A percentile compares a stretch with the other conserved stretches of the same genome.
Conservation (phyloP, 2,329 filamentous ascomycete species). For the Cordyceps farinosa region DNA sequence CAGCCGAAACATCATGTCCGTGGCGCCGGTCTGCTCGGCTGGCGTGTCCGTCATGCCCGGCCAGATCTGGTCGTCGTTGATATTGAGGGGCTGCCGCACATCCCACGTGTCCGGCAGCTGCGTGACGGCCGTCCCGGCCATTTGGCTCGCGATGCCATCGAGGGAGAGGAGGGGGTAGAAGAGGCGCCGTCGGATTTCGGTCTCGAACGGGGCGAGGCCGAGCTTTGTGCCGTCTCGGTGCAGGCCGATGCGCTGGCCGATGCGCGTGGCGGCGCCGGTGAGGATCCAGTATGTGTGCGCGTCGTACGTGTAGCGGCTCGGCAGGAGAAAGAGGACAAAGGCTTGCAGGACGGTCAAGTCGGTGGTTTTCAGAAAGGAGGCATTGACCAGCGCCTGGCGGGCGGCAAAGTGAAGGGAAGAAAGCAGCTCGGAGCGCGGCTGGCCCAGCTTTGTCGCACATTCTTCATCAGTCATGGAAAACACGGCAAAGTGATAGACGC, state of each 20-base stretch:
- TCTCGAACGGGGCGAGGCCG: constrained; percentile 58
- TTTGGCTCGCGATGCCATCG: constrained; percentile 53
- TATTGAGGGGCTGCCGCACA: constrained; percentile 52
- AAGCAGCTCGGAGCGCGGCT: constrained; percentile 33
- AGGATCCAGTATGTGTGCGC: constrained; percentile 58
- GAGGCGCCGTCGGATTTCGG: constrained; percentile 62
- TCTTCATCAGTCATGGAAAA: constrained; percentile 40
- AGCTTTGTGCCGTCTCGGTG: constrained; percentile 58
- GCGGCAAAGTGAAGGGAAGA: constrained; percentile 39
- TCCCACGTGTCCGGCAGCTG: constrained; percentile 50
- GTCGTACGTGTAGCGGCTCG: constrained; percentile 40
- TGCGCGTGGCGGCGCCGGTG: constrained; percentile 57
- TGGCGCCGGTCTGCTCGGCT: constrained; percentile 51
- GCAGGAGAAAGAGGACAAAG: constrained; percentile 44
- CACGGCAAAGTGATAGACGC: constrained; percentile 39
- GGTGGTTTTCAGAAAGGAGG: constrained; percentile 47
- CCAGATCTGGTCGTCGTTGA: constrained; percentile 57
- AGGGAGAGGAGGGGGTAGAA: constrained; percentile 63
- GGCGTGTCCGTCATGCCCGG: constrained; percentile 50
- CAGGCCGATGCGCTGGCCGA: constrained; percentile 65
- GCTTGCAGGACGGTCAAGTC: constrained; percentile 53
- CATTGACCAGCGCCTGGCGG: constrained; percentile 47
- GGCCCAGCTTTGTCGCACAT: constrained; percentile 35
- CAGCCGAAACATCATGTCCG: constrained; percentile 56
- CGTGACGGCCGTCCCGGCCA: constrained; percentile 54